Conservation (phyloP, 2,329 filamentous ascomycete species). For the Talaromyces islandicus region DNA sequence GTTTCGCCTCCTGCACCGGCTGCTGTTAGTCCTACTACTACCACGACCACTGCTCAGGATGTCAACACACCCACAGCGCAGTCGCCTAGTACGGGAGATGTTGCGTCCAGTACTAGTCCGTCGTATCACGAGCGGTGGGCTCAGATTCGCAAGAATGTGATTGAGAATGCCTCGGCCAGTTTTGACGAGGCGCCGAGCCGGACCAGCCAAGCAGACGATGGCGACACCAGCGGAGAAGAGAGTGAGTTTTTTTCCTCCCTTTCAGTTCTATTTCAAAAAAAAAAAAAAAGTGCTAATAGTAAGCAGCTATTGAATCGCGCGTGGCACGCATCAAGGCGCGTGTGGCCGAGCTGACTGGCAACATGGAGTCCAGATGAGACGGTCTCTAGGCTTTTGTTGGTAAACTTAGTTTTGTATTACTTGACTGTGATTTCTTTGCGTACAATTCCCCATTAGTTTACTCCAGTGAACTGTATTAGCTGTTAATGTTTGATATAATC, state of each 20-base stretch:
- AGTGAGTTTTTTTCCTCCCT: slow-evolving; percentile 54
- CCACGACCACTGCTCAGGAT: slow-evolving; percentile 13
- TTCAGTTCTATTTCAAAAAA: not conserved
- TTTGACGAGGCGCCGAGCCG: slow-evolving; percentile 58
- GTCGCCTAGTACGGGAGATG: slow-evolving; percentile 7
- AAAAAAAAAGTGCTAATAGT: not conserved
- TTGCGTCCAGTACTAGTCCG: not conserved
- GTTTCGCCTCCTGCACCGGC: slow-evolving; percentile 13
- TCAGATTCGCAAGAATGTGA: slow-evolving; percentile 90
- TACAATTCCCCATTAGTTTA: not conserved
- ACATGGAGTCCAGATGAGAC: slow-evolving; percentile 55
- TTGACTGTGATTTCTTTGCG: not conserved
- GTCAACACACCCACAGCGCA: slow-evolving; percentile 15
- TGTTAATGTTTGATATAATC: not conserved
- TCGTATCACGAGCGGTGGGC: slow-evolving; percentile 77
- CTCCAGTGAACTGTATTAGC: not conserved
- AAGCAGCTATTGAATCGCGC: slow-evolving; percentile 81
- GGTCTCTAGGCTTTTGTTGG: slow-evolving; percentile 9
- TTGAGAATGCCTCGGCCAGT: slow-evolving; percentile 60
- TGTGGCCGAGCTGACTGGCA: slow-evolving; percentile 86
- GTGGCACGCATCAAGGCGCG: slow-evolving; percentile 97
- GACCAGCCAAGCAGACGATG: slow-evolving; percentile 58
- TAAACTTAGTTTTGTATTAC: slow-evolving; percentile 13
- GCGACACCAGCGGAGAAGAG: slow-evolving; percentile 93
- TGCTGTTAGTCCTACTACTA: slow-evolving; percentile 7